Base-by-base conservation (phyloP, 495 filamentous ascomycete species). In the Penicillium silybi region DNA sequence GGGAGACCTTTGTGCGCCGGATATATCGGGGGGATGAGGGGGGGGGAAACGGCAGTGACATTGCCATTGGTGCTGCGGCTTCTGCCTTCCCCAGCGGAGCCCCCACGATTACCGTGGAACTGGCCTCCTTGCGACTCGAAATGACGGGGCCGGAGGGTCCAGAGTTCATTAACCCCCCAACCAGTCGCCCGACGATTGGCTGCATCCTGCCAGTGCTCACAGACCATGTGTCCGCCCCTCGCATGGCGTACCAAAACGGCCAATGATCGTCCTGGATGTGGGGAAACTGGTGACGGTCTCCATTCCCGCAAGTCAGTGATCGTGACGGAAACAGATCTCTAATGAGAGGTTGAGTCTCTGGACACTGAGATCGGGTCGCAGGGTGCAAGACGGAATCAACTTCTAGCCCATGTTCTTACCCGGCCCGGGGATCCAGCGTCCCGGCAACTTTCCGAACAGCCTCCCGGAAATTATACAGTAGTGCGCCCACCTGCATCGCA, bases 161-260 rank as follows among this genome's bases (percentile, higher is more conserved):
- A 32, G 29, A 32, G 29, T 32, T 32, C 29, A 13, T 13, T 13
- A 3, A 3, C 9, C 29, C 29, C 29, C 27, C 27, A 39, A 29
- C 47, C 39, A n/a, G 27, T 11, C 20, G 27, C 27, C 13, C 40
- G 32, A 13, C 46, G 15, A 49, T 44, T 46, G 45, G 42, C 29
- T 18, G 0, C 3, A 8, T 6, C 16, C 27, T 10, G 10, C 8
- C 6, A 32, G 8, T 32, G 54, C 59, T 59, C 59, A 62, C 59
- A 52, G 59, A 52, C 59, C 59, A 62, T 59, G 59, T 59, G 46
- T 59, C 56, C 55, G 47, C 54, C 58, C 59, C 59, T 62, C 59
- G 59, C 56, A 59, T 62, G 59, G 59, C 56, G 59, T 62, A 18
- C 25, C 42, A 19, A 5, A 45, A 47, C 45, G 39, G 37, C 59